Evolutionary conservation across 2,329 filamentous ascomycete species (phyloP).

Genomic region (Aureobasidium subglaciale): DNA sequence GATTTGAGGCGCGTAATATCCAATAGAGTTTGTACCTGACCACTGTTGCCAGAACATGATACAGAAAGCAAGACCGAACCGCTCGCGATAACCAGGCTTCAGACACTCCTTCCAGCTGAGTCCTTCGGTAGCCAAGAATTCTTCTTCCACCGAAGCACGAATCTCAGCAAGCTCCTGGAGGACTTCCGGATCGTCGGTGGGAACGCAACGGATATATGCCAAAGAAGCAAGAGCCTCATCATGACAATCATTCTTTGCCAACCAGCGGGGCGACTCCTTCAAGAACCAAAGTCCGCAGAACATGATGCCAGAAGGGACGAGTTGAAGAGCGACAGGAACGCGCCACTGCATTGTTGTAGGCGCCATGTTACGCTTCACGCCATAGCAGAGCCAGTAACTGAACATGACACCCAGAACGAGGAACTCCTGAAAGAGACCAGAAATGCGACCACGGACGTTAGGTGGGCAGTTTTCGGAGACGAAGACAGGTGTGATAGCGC

Average conservation of each 20-base stretch:
- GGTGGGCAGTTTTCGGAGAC: slow-evolving; percentile 54
- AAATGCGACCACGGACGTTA: slow-evolving; percentile 51
- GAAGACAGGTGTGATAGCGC: slow-evolving; percentile 52
- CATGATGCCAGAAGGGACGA: slow-evolving; percentile 52
- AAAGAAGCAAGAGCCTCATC: slow-evolving; percentile 53
- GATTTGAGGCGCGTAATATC: slow-evolving; percentile 38
- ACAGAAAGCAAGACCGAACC: slow-evolving; percentile 56
- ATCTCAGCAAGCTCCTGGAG: slow-evolving; percentile 34
- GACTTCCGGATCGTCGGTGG: slow-evolving; percentile 19
- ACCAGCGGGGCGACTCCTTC: slow-evolving; percentile 55
- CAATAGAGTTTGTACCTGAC: slow-evolving; percentile 32
- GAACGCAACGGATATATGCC: slow-evolving; percentile 46
- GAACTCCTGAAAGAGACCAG: slow-evolving; percentile 54
- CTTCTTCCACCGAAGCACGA: slow-evolving; percentile 35
- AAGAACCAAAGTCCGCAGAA: slow-evolving; percentile 42
- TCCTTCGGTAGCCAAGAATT: slow-evolving; percentile 34
- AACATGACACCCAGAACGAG: slow-evolving; percentile 45
- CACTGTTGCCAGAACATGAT: slow-evolving; percentile 46
- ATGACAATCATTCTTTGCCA: slow-evolving; percentile 58
- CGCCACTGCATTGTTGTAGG: slow-evolving; percentile 26
- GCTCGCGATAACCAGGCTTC: slow-evolving; percentile 44
- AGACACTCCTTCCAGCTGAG: slow-evolving; percentile 37
- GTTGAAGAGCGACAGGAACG: slow-evolving; percentile 57
- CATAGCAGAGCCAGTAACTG: slow-evolving; percentile 35
- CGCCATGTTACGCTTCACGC: slow-evolving; percentile 14